Conservation (phyloP, 139 green algal species). For the Picochlorum sp. region DNA sequence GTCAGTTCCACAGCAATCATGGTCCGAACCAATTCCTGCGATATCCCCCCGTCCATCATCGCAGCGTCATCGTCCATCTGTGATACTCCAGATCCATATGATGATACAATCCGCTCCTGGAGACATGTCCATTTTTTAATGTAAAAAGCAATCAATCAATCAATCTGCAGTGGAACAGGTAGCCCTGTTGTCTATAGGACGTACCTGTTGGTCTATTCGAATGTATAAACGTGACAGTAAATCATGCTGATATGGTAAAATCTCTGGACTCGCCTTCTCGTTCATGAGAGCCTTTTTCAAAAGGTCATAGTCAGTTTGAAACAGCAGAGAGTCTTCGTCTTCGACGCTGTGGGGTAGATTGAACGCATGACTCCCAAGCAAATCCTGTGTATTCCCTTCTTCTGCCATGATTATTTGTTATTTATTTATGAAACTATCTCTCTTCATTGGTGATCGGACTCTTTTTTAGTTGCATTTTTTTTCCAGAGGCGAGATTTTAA, state of each 20-base stretch:
- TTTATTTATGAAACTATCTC: too few relatives aligned
- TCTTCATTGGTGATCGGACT: too few relatives aligned
- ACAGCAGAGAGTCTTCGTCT: too few relatives aligned
- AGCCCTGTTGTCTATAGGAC: not conserved
- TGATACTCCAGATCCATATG: not conserved
- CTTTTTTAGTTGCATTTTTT: too few relatives aligned
- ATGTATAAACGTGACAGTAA: conserved; percentile 26
- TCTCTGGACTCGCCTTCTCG: conserved; percentile 37
- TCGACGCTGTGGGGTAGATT: too few relatives aligned
- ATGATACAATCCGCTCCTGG: not conserved
- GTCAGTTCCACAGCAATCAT: conserved; percentile 29
- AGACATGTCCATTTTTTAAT: too few relatives aligned
- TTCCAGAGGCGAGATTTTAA: too few relatives aligned
- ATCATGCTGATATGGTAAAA: conserved; percentile 34
- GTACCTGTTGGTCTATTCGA: conserved; percentile 33
- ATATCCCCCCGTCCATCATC: not conserved
- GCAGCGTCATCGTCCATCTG: not conserved
- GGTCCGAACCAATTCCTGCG: conserved; percentile 19
- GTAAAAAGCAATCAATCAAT: too few relatives aligned
- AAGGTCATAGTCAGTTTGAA: conserved; percentile 14
- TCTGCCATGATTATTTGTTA: too few relatives aligned
- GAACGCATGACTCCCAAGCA: too few relatives aligned
- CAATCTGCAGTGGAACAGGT: too few relatives aligned
- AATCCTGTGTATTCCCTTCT: too few relatives aligned
- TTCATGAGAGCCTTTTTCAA: conserved; percentile 33